Percentiles rank a stretch among this genome's conserved stretches.
These are phyloP conservation scores for Plasmodium berghei DNA, from an alignment of 169 alveolate genomes.

Conservation along the genomic window DNA sequence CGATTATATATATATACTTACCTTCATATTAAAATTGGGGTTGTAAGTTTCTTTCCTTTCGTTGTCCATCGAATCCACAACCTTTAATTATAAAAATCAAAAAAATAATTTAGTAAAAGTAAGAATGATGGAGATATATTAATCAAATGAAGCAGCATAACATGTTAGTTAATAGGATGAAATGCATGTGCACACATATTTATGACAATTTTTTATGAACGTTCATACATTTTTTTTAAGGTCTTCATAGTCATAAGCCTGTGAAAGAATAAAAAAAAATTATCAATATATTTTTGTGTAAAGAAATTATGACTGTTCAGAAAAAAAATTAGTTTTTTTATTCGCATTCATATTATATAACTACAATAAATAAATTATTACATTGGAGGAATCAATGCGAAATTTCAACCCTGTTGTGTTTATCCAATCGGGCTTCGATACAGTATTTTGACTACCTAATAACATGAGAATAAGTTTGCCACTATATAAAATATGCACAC, in stretches of 20 bases:
- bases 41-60: conserved; percentile 41
- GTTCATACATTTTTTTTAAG: conserved; percentile 39
- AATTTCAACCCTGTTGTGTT: conserved; percentile 47
- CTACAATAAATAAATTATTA: conserved; percentile 1
- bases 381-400: conserved; percentile 47
- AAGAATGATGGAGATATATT: too few species aligned
- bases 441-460: conserved; percentile 1
- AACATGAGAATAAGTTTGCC: background rate
- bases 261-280: background rate
- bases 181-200: too few species aligned
- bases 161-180: too few species aligned
- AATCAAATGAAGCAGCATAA: too few species aligned
- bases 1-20: conserved; percentile 6
- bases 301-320: background rate
- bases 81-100: background rate
- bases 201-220: background rate
- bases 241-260: conserved; percentile 73
- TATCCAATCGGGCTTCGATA: conserved; percentile 41
- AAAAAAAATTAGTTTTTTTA: too few species aligned
- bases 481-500: background rate
- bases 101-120: background rate
- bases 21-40: conserved; percentile 36
- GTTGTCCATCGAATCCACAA: conserved; percentile 36
- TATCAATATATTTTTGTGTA: background rate
- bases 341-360: too few species aligned